Base-by-base conservation (phyloP, 2,329 filamentous ascomycete genomes). In the Nectriaceae sp. region DNA sequence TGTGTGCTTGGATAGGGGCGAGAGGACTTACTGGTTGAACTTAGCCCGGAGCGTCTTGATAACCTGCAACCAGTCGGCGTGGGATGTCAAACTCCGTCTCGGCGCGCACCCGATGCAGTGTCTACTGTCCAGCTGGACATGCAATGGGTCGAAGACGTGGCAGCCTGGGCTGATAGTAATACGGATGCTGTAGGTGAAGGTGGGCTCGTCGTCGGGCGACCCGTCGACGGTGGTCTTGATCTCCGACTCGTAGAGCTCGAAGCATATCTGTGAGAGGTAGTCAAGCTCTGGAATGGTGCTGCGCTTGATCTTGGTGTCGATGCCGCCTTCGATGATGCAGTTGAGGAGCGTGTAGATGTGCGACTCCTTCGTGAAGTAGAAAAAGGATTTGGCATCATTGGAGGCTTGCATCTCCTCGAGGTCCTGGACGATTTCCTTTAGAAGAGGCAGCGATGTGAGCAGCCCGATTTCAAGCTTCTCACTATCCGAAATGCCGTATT, bases 381-480 rank as follows among this genome's bases (percentile, higher is more conserved):
- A 90, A 76, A 97, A 97, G 2, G 88, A 93, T 67, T 97, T 97
- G 38, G 92, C 91, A 57, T 95, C 89, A 44, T 93, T 87, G 0
- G 90, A 95, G 3, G 94, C 93, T 71, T 99, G 94, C 70, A 97
- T 90, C 70, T 97, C 92, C 73, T 99, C 95, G 2, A 99, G 79
- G 63, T 99, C 93, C 64, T 92, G 88, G 5, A 99, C 94, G 61
- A 99, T 97, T 71, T 99, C 94, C 68, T 95, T 95, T 39, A 99
- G 82, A 15, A 99, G 78, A 3, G 94, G 95, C 40, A 99, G 76
- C 11, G 92, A 97, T 0, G 94, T 99, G 58, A 99, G 75, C 2
- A 99, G 81, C 2, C 94, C 94, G 68, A 99, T 99, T 67, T 99
- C 94, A n/a, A 99, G 82, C 76, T 99, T 99, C 72, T 99, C 94